Evolutionary conservation across 2,329 filamentous ascomycete genomes (phyloP).

Genomic region (Fusarium musae): DNA sequence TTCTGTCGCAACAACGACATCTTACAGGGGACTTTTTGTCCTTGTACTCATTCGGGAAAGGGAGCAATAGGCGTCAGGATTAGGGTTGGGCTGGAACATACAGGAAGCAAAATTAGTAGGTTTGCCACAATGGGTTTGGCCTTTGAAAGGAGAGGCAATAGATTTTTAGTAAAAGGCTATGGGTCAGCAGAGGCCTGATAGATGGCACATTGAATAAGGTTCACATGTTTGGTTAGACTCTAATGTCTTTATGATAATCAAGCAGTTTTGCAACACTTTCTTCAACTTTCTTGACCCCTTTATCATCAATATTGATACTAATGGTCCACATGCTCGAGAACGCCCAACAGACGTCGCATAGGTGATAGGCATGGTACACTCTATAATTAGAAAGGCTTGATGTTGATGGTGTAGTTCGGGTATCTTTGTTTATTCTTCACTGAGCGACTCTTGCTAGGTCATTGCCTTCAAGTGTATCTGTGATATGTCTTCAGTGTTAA

Average conservation of each 20-base stretch:
- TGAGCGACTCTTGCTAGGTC: neutral
- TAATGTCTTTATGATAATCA: conserved; percentile 23
- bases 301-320: neutral
- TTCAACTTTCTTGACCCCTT: neutral
- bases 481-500: neutral
- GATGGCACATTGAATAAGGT: conserved; percentile 13
- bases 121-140: neutral
- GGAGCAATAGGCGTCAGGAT: conserved; percentile 9
- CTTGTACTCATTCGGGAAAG: neutral
- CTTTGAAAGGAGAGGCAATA: neutral
- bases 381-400: neutral
- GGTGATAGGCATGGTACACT: neutral
- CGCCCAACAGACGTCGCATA: neutral
- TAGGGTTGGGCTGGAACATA: neutral
- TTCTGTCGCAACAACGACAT: neutral
- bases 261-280: neutral
- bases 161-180: neutral
- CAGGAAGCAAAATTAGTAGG: neutral
- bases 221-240: neutral
- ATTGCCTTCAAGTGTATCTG: neutral
- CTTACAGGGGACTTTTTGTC: neutral
- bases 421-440: conserved; percentile 21
- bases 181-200: neutral
- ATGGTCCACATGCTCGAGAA: neutral
- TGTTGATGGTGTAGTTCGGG: conserved; percentile 8